phyloP scores from a whole-genome alignment of 345 rosid species.

The Aquilaria sinensis region DNA sequence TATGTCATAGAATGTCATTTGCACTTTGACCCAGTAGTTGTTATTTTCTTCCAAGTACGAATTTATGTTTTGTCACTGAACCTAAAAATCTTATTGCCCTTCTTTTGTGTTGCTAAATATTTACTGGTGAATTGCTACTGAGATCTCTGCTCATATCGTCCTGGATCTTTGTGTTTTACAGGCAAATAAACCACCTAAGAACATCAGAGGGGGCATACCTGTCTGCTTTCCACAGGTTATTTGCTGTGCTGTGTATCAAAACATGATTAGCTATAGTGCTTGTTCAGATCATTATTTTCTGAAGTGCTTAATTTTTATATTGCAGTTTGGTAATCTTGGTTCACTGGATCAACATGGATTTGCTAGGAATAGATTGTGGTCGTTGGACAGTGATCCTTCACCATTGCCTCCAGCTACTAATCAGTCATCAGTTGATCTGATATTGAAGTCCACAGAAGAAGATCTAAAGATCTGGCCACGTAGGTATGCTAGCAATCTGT shows the following conservation, averaged over 20 bases:
- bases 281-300: constrained; percentile 9
- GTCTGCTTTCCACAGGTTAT: constrained; percentile 87
- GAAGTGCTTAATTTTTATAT: constrained; percentile 3
- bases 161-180: constrained; percentile 17
- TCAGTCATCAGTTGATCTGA: constrained; percentile 67
- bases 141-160: not conserved
- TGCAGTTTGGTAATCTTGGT: constrained; percentile 75
- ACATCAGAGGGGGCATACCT: constrained; percentile 75
- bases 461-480: constrained; percentile 78
- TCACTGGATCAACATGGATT: constrained; percentile 78
- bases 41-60: too few relatives aligned
- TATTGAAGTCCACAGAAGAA: constrained; percentile 68
- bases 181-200: constrained; percentile 69
- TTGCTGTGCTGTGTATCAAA: constrained; percentile 11
- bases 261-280: not conserved
- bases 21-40: too few relatives aligned
- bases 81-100: too few relatives aligned
- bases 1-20: too few relatives aligned
- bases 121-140: not conserved
- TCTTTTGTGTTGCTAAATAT: not conserved
- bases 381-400: constrained; percentile 66
- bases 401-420: constrained; percentile 62
- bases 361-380: constrained; percentile 76
- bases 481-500: constrained; percentile 35
- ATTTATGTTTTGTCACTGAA: too few relatives aligned